phyloP scores from a whole-genome alignment of 257 asterid genomes.

The Haberlea rhodopensis region DNA sequence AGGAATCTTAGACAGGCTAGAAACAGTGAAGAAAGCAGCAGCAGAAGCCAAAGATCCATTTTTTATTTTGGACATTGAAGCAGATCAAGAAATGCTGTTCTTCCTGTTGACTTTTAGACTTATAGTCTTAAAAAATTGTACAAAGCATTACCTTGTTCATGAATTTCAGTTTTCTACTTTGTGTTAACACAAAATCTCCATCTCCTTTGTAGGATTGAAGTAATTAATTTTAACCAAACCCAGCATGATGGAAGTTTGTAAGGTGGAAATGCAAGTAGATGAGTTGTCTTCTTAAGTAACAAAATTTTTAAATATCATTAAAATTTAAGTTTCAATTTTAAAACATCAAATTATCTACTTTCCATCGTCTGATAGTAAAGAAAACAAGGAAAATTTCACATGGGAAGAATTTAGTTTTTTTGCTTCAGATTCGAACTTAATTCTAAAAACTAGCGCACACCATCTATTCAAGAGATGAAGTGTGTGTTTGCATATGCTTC shows the following conservation, averaged over 20 bases:
- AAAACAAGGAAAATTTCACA: no score
- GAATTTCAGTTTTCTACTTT: neutral
- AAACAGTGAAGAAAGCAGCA: conserved; percentile 48
- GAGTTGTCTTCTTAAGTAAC: neutral
- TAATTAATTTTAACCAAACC: no score
- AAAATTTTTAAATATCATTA: neutral
- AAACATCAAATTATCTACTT: no score
- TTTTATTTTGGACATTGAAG: conserved; percentile 70
- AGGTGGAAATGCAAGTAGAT: neutral
- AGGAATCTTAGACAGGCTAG: conserved; percentile 33
- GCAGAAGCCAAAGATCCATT: conserved; percentile 65
- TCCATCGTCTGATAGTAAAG: no score
- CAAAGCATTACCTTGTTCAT: no score
- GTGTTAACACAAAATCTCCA: no score
- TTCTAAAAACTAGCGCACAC: no score
- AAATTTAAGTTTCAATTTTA: no score
- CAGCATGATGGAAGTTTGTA: neutral
- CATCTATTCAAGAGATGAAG: no score
- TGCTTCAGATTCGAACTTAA: no score
- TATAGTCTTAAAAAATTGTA: neutral
- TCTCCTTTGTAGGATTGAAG: neutral
- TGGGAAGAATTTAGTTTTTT: no score
- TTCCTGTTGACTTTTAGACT: conserved; percentile 44
- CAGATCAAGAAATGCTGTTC: conserved; percentile 58
- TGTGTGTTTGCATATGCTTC: no score